Evolutionary conservation across 306 rosid species (phyloP).

Genomic region (Begonia fuchsioides): DNA sequence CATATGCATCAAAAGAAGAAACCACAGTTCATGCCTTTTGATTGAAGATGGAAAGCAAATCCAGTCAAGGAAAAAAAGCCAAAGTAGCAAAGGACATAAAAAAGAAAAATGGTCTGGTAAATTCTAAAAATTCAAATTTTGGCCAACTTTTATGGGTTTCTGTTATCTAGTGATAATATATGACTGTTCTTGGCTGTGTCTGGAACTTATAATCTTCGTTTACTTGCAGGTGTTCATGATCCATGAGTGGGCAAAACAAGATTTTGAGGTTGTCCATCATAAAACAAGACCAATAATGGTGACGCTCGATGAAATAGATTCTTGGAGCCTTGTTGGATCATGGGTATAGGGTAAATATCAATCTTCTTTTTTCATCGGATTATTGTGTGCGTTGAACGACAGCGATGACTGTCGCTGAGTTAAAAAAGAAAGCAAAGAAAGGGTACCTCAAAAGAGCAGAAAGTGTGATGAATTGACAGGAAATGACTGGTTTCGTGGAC

Average conservation of each 20-base stretch:
- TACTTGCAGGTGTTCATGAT: too few relatives aligned
- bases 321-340: too few relatives aligned
- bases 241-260: too few relatives aligned
- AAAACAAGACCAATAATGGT: too few relatives aligned
- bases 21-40: constrained; percentile 30
- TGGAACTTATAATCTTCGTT: not conserved
- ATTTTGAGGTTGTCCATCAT: too few relatives aligned
- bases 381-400: not conserved
- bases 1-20: constrained; percentile 64
- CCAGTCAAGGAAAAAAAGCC: not conserved
- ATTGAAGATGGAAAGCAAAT: constrained; percentile 17
- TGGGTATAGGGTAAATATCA: too few relatives aligned
- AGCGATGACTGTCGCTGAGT: constrained; percentile 21
- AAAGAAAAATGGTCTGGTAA: not conserved
- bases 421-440: constrained; percentile 18
- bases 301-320: too few relatives aligned
- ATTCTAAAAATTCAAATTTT: not conserved
- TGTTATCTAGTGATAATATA: not conserved
- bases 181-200: not conserved
- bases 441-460: constrained; percentile 78
- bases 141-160: not conserved
- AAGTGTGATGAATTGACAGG: constrained; percentile 48
- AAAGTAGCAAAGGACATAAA: constrained; percentile 11
- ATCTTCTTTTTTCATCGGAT: not conserved
- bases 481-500: constrained; percentile 46